Evolutionary conservation across 768 basidiomycete genomes (phyloP).

Genomic region (Termitomyces sp.): DNA sequence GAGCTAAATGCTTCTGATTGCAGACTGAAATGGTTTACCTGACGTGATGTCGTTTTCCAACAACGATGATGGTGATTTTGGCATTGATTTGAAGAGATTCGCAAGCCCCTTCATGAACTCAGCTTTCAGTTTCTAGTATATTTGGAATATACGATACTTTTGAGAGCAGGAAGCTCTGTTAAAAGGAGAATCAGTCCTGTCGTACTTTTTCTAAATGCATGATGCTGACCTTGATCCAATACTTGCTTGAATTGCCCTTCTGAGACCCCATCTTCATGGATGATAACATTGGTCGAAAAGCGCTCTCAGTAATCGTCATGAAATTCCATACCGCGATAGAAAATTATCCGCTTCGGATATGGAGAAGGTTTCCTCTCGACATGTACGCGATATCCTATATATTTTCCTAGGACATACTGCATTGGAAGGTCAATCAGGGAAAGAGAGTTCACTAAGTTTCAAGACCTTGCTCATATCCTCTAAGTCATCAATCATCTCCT

Average conservation of each 20-base stretch:
- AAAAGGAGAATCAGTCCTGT: not conserved
- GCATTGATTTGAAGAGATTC: constrained; percentile 41
- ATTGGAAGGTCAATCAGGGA: not conserved
- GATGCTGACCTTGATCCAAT: constrained; percentile 41
- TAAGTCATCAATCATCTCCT: constrained; percentile 75
- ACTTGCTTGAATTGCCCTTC: constrained; percentile 50
- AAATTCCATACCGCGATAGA: constrained; percentile 55
- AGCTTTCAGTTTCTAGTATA: not conserved
- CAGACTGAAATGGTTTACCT: constrained; percentile 14
- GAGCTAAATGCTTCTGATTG: not conserved
- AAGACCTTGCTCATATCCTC: constrained; percentile 56
- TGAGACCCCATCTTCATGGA: constrained; percentile 44
- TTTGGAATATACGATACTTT: constrained; percentile 28
- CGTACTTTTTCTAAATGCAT: not conserved
- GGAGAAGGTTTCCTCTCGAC: constrained; percentile 43
- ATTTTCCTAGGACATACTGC: constrained; percentile 51
- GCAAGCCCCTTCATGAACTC: constrained; percentile 44
- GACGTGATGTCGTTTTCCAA: constrained; percentile 62
- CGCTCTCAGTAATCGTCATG: not conserved
- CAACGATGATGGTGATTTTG: constrained; percentile 62
- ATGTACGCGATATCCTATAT: constrained; percentile 48
- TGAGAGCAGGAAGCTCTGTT: constrained; percentile 44
- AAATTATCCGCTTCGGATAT: constrained; percentile 66
- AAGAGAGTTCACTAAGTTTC: constrained; percentile 3
- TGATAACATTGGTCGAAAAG: constrained; percentile 11